Percentiles rank a stretch among this genome's conserved stretches.
Evolutionary conservation across 306 rosid genomes (phyloP).

Genomic region (Lathyrus aphaca): DNA sequence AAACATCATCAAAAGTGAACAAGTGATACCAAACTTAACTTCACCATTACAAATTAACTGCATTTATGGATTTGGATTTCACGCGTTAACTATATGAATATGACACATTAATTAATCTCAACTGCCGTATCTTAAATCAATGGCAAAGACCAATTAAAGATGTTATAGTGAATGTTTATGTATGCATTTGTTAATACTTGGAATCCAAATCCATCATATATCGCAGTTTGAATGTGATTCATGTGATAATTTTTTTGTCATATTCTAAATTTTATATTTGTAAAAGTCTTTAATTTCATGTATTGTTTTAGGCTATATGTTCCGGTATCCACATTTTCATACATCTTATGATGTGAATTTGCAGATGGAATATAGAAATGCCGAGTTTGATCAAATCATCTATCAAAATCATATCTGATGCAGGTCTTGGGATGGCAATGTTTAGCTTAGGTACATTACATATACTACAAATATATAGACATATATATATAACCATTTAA

Average conservation of each 20-base stretch:
- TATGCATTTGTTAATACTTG: no score
- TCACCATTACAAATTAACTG: no score
- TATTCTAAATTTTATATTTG: not conserved
- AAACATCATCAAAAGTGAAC: not conserved
- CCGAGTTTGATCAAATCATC: constrained; percentile 79
- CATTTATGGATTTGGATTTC: no score
- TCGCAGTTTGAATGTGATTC: not conserved
- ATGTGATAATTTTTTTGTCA: not conserved
- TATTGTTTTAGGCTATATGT: not conserved
- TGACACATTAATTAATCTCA: no score
- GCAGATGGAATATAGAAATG: constrained; percentile 83
- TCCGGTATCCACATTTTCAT: not conserved
- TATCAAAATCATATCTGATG: constrained; percentile 83
- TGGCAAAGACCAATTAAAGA: no score
- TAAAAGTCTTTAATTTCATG: not conserved
- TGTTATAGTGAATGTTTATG: no score
- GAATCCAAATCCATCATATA: no score
- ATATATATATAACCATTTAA: not conserved
- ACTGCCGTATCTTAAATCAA: no score
- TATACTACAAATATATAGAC: not conserved
- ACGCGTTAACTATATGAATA: no score
- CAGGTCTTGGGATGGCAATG: constrained; percentile 99
- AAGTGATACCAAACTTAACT: not conserved
- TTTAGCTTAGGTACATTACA: constrained; percentile 75
- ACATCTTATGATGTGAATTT: constrained; percentile 33